Evolutionary conservation across 768 basidiomycete species (phyloP).

Genomic region (Coprinellus micaceus): DNA sequence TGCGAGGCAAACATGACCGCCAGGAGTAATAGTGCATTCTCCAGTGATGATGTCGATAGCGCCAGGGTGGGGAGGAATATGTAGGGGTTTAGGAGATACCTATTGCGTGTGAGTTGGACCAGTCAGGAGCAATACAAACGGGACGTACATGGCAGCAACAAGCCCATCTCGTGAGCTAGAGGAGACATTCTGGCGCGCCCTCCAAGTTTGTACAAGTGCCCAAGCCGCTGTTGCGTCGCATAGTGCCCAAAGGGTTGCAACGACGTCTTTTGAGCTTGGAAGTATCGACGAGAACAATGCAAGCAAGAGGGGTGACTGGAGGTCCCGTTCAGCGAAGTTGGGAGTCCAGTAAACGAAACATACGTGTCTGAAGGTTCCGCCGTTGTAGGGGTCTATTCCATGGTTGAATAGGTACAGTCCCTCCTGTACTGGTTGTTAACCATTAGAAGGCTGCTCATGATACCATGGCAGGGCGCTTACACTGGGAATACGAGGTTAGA

Average conservation of each 20-base stretch:
- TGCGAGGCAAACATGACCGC: conserved; percentile 66
- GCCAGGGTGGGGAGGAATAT: conserved; percentile 75
- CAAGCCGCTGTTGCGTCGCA: conserved; percentile 67
- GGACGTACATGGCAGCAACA: conserved; percentile 64
- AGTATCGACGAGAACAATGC: conserved; percentile 70
- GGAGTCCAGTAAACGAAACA: conserved; percentile 19
- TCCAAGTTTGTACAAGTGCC: conserved; percentile 67
- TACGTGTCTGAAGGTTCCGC: conserved; percentile 84
- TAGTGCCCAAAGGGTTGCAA: conserved; percentile 66
- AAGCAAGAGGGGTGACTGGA: conserved; percentile 80
- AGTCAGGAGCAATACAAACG: background rate
- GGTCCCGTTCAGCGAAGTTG: background rate
- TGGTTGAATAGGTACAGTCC: conserved; percentile 78
- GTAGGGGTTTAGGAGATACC: conserved; percentile 91
- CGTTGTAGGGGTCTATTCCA: conserved; percentile 84
- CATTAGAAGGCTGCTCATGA: conserved; percentile 11
- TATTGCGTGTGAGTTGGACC: conserved; percentile 27
- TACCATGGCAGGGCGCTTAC: conserved; percentile 36
- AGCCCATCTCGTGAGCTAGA: conserved; percentile 52
- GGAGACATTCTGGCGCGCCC: conserved; percentile 49
- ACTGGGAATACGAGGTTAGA: conserved; percentile 70
- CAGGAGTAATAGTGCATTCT: conserved; percentile 68
- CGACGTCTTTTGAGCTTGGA: conserved; percentile 44
- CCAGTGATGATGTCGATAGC: conserved; percentile 76
- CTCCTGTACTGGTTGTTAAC: conserved; percentile 67